Evolutionary conservation across 352 stramenopile genomes (phyloP).

Genomic region (Globisporangium radiosum): DNA sequence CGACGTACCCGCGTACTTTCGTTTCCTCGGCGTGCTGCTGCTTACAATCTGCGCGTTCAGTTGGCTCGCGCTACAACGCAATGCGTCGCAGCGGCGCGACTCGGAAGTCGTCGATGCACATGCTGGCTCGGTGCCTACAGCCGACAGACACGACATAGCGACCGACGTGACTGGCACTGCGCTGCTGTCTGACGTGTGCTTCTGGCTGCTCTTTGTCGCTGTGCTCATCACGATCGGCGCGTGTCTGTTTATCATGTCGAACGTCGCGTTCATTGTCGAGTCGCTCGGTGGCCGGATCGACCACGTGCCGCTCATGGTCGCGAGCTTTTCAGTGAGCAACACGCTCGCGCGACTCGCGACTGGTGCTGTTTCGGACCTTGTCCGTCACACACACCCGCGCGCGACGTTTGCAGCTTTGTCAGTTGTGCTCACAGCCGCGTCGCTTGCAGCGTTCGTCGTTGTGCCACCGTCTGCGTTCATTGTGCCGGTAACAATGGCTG

Average conservation of each 20-base stretch:
- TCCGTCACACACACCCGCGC: constrained; percentile 38
- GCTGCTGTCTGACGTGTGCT: constrained; percentile 49
- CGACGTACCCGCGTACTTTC: constrained; percentile 65
- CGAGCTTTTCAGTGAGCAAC: constrained; percentile 73
- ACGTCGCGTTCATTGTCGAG: constrained; percentile 82
- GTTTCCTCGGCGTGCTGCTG: constrained; percentile 59
- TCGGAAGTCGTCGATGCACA: constrained; percentile 39
- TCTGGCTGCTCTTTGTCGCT: constrained; percentile 72
- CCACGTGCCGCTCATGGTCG: constrained; percentile 71
- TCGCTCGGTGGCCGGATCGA: constrained; percentile 47
- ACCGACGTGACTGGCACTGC: constrained; percentile 52
- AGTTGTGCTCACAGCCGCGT: constrained; percentile 37
- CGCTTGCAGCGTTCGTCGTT: constrained; percentile 48
- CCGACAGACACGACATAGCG: constrained; percentile 26
- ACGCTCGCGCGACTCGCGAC: constrained; percentile 52
- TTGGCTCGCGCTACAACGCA: constrained; percentile 40
- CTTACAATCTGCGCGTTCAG: constrained; percentile 37
- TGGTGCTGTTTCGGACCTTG: constrained; percentile 51
- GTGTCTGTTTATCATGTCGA: constrained; percentile 75
- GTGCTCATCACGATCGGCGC: constrained; percentile 74
- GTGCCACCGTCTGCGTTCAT: constrained; percentile 34
- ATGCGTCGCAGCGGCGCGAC: constrained; percentile 22
- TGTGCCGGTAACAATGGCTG: constrained; percentile 52
- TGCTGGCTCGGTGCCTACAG: constrained; percentile 17
- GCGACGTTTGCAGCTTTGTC: constrained; percentile 46